Percentiles rank a stretch among this genome's conserved stretches.
Conservation (phyloP, 164 flowering plant species). For the Litsea cubeba region DNA sequence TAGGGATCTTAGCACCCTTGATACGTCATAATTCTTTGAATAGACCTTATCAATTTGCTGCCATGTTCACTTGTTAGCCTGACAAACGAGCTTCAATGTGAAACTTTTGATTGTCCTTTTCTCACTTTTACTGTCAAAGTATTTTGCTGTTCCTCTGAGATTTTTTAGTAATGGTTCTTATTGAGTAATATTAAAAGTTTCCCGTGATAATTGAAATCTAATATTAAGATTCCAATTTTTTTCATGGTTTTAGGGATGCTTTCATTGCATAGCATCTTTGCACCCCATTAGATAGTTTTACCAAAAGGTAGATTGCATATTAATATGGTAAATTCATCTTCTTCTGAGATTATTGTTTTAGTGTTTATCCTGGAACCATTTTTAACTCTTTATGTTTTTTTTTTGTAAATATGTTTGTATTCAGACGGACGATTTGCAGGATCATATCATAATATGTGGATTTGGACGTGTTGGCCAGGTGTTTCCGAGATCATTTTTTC, state of each 20-base stretch:
- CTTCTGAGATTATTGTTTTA: background rate
- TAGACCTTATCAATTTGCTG: no score
- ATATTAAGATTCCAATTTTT: background rate
- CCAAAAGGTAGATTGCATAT: background rate
- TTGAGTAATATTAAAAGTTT: background rate
- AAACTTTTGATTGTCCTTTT: background rate
- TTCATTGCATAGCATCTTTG: background rate
- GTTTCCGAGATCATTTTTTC: background rate
- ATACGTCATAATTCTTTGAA: no score
- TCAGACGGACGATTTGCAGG: slow-evolving; percentile 99
- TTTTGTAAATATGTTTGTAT: slow-evolving; percentile 10
- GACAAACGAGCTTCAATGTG: no score
- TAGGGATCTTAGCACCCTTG: no score
- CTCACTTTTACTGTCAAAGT: background rate
- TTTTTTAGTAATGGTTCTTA: background rate
- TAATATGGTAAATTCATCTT: background rate
- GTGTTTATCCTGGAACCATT: background rate
- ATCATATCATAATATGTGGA: slow-evolving; percentile 98
- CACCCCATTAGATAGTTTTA: background rate
- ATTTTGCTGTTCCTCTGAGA: background rate
- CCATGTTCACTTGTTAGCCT: no score
- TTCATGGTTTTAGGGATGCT: background rate
- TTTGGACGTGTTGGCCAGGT: slow-evolving; percentile 99
- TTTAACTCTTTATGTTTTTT: background rate
- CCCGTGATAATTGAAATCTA: background rate